Conservation (phyloP, 2,329 filamentous ascomycete species). For the Conoideocrella luteorostrata region DNA sequence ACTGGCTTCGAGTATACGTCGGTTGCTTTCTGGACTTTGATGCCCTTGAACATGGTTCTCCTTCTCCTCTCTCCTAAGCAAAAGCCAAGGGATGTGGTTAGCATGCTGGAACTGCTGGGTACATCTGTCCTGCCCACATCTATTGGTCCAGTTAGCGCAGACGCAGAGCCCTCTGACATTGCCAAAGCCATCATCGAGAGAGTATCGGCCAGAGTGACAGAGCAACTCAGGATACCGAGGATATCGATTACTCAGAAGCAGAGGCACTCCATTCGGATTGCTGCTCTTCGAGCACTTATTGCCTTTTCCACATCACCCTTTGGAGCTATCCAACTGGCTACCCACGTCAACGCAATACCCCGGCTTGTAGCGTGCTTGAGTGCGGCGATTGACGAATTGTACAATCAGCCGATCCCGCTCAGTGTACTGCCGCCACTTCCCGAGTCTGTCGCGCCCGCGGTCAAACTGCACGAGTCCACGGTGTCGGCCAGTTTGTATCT, state of each 20-base stretch:
- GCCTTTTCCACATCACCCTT: conserved; percentile 57
- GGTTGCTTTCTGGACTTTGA: conserved; percentile 57
- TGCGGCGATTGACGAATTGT: conserved; percentile 66
- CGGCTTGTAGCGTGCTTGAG: conserved; percentile 62
- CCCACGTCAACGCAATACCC: conserved; percentile 63
- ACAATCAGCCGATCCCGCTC: conserved; percentile 45
- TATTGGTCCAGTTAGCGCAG: conserved; percentile 57
- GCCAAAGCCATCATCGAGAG: conserved; percentile 51
- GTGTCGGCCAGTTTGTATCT: conserved; percentile 29
- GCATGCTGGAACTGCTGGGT: conserved; percentile 58
- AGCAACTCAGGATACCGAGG: conserved; percentile 42
- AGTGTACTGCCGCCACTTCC: conserved; percentile 28
- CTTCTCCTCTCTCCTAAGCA: conserved; percentile 64
- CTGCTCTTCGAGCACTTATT: conserved; percentile 48
- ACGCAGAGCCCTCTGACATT: conserved; percentile 34
- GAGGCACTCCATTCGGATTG: conserved; percentile 37
- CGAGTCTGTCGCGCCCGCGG: conserved; percentile 5
- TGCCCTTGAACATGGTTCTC: conserved; percentile 60
- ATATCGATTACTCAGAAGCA: conserved; percentile 28
- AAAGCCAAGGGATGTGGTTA: conserved; percentile 53
- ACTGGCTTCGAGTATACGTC: conserved; percentile 22
- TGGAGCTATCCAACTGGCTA: conserved; percentile 58
- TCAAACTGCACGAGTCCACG: conserved; percentile 11
- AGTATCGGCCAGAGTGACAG: conserved; percentile 56
- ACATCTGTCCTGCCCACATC: conserved; percentile 58